Percentiles rank a stretch among this genome's conserved stretches.
Evolutionary conservation across 2,329 filamentous ascomycete genomes (phyloP).

Genomic region (Diaporthe australafricana): DNA sequence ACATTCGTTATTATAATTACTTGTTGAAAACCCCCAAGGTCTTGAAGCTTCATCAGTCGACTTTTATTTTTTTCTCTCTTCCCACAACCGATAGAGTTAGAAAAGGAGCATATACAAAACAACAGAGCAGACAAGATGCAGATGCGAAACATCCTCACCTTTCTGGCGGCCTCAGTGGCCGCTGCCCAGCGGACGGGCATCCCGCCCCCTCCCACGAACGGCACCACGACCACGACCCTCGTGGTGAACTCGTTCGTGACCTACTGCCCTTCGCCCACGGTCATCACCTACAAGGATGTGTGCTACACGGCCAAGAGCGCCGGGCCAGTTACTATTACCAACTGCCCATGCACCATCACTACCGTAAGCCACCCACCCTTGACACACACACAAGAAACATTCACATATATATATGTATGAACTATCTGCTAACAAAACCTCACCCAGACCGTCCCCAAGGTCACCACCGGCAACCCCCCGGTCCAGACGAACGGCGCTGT

Average conservation of each 20-base stretch:
- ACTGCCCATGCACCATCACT: constrained; percentile 63
- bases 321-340: constrained; percentile 62
- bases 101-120: neutral
- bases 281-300: constrained; percentile 61
- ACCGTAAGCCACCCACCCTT: constrained; percentile 34
- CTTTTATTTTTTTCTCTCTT: no score
- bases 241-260: constrained; percentile 52
- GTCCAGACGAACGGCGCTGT: no score
- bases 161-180: constrained; percentile 41
- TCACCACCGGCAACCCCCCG: neutral
- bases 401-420: neutral
- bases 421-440: neutral
- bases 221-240: constrained; percentile 42
- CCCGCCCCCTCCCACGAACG: neutral
- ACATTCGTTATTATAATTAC: constrained; percentile 39
- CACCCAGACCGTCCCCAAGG: constrained; percentile 4
- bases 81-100: neutral
- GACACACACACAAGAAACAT: neutral
- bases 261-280: constrained; percentile 61
- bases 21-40: neutral
- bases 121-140: constrained; percentile 44
- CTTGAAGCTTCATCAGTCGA: no score
- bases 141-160: constrained; percentile 43
- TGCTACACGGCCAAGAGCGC: constrained; percentile 63
- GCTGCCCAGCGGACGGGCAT: constrained; percentile 42